Evolutionary conservation across 805 yeast genomes (phyloP), one percentile per base, ranked within the genome.

Genomic region (Ogataea zsoltii): DNA sequence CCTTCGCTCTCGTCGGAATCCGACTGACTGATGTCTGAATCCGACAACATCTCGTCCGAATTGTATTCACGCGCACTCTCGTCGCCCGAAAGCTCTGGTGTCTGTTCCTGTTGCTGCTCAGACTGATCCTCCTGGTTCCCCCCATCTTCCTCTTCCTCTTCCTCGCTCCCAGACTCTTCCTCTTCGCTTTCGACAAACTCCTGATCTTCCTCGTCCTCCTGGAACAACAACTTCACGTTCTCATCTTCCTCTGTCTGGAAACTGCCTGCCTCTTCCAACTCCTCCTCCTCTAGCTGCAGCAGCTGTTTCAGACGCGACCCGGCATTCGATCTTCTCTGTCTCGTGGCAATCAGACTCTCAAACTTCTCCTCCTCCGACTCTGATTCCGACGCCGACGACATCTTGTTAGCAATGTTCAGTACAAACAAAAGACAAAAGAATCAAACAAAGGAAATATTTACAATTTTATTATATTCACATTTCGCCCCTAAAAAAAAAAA

Each of bases 301-400:
- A 94, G 74, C 45, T 81, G 80, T 57, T 80, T 79, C 61, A 94
- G 71, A 44, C 94, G 74, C 42, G 88, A 85, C 13, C 99, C 99
- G 1, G 99, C 99, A 67, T 92, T 94, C 35, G 89, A 66, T 44
- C 99, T 79, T 52, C 88, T 74, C 49, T 80, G 69, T 50, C 97
- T 77, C 3, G 96, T 84, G 16, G 86, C 80, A 55, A 85, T 85
- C 45, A 89, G 72, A 56, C 79, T 75, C 37, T 82, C 85, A 48
- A 65, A 65, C 15, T 56, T 53, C 30, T 72, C 77, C 17, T 56
- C 63, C 29, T 58, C 65, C 7, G 57, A 54, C 26, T 53, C 54
- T 7, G 61, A 52, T 6, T 35, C 53, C 11, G 47, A 42, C 16
- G 32, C 52, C 14, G 46, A 45, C 3, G 42, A 29, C 47, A 41